phyloP scores from a whole-genome alignment of 108 stramenopile genomes.

The Seminavis robusta region DNA sequence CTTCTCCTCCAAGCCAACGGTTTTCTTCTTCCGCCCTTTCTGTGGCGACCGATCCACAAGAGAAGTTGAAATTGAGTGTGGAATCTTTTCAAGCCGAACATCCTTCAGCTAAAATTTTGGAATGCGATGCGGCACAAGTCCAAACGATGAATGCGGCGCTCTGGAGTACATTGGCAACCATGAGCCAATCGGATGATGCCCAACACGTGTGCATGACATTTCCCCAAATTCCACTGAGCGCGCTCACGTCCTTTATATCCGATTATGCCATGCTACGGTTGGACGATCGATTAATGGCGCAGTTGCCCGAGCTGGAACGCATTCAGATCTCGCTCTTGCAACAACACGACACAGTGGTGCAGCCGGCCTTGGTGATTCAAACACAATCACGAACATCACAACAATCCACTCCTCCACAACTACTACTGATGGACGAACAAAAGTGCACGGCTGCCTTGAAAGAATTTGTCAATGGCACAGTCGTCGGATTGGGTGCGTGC shows the following conservation, averaged over 20 bases:
- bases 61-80: no score
- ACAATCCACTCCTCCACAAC: neutral
- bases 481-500: conserved; percentile 33
- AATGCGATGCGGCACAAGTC: conserved; percentile 60
- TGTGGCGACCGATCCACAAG: no score
- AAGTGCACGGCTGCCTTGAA: conserved; percentile 52
- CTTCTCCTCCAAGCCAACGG: no score
- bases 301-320: conserved; percentile 61
- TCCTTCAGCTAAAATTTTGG: no score
- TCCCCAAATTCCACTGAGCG: conserved; percentile 59
- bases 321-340: conserved; percentile 59
- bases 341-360: conserved; percentile 68
- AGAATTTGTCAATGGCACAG: conserved; percentile 55
- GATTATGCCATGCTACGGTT: conserved; percentile 61
- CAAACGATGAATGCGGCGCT: conserved; percentile 65
- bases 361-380: conserved; percentile 76
- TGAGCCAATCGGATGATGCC: conserved; percentile 31
- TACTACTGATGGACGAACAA: no score
- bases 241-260: conserved; percentile 56
- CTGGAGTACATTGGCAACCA: conserved; percentile 81
- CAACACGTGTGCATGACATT: conserved; percentile 61
- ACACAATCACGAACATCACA: conserved; percentile 23
- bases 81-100: no score
- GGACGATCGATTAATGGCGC: conserved; percentile 41
- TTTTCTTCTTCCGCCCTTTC: no score